Conservation (phyloP, 495 filamentous ascomycete species). For the Xylaria telfairii region DNA sequence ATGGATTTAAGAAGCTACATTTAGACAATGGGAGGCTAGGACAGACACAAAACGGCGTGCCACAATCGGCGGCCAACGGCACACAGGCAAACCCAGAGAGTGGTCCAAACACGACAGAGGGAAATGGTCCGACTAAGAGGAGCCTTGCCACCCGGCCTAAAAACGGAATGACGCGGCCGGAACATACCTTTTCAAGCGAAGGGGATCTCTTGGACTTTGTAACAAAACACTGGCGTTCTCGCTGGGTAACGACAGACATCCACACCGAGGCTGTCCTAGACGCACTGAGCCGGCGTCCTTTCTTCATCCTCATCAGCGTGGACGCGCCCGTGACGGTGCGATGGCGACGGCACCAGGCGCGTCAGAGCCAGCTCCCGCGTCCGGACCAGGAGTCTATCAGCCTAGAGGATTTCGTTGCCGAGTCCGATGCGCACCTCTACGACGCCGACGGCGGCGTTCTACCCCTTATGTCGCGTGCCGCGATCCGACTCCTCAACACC, state of each 20-base stretch:
- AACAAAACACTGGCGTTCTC: constrained; percentile 80
- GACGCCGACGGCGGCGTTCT: constrained; percentile 67
- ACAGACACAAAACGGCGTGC: neutral
- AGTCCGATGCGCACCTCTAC: constrained; percentile 81
- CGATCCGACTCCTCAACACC: constrained; percentile 84
- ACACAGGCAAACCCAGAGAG: constrained; percentile 27
- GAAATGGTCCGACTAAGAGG: neutral
- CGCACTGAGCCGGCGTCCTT: constrained; percentile 76
- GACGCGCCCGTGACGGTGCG: constrained; percentile 86
- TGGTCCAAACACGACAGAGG: constrained; percentile 35
- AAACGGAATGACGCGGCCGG: constrained; percentile 23
- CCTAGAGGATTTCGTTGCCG: constrained; percentile 77
- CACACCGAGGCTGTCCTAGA: constrained; percentile 71
- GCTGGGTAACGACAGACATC: constrained; percentile 85
- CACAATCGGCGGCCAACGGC: neutral
- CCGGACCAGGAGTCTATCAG: constrained; percentile 55
- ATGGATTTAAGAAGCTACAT: constrained; percentile 71
- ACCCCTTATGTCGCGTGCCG: constrained; percentile 76
- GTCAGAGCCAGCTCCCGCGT: constrained; percentile 37
- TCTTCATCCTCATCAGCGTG: constrained; percentile 90
- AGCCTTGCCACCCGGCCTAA: constrained; percentile 30
- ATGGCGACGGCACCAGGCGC: constrained; percentile 70
- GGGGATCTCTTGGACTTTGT: constrained; percentile 79
- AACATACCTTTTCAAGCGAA: constrained; percentile 60
- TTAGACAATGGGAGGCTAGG: constrained; percentile 33